These are phyloP conservation scores for Neoascochyta sp. DNA, from an alignment of 2,329 filamentous ascomycete species.

Conservation along the genomic window DNA sequence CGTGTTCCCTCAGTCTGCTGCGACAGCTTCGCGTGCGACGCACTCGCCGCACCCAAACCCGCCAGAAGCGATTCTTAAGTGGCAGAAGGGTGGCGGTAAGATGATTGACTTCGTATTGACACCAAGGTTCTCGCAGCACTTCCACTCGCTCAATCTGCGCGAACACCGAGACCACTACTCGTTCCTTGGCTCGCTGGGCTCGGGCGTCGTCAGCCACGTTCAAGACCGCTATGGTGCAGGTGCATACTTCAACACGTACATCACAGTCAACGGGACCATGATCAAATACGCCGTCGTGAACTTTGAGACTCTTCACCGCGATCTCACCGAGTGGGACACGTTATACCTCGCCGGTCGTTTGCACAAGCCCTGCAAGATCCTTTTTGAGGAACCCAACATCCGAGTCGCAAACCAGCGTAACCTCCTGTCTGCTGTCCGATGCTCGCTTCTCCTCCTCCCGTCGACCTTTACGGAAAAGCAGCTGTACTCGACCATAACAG, in stretches of 20 bases:
- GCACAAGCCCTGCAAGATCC: constrained; percentile 96
- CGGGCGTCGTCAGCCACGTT: constrained; percentile 75
- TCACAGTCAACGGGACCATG: constrained; percentile 89
- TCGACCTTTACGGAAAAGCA: constrained; percentile 80
- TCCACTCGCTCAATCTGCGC: constrained; percentile 87
- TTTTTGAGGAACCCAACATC: constrained; percentile 87
- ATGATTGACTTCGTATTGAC: constrained; percentile 99
- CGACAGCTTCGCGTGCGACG: constrained; percentile 47
- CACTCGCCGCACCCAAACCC: constrained; percentile 76
- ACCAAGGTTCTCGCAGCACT: constrained; percentile 90
- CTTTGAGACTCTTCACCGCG: constrained; percentile 79
- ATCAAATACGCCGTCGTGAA: constrained; percentile 99
- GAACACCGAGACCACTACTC: constrained; percentile 94
- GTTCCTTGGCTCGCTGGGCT: constrained; percentile 75
- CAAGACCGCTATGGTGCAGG: constrained; percentile 89
- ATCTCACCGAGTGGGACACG: constrained; percentile 88
- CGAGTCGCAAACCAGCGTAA: constrained; percentile 95
- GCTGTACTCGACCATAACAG: constrained; percentile 85
- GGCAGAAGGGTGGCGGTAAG: constrained; percentile 83
- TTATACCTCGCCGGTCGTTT: constrained; percentile 93
- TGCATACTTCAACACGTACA: constrained; percentile 95
- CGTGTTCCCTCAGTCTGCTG: constrained; percentile 76
- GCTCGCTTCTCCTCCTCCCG: constrained; percentile 81
- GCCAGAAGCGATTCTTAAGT: constrained; percentile 73
- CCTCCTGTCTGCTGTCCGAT: constrained; percentile 83